Percentiles rank a stretch among this genome's conserved stretches.
Conservation (phyloP, 495 filamentous ascomycete genomes). For the Talaromyces nanjingensis region DNA sequence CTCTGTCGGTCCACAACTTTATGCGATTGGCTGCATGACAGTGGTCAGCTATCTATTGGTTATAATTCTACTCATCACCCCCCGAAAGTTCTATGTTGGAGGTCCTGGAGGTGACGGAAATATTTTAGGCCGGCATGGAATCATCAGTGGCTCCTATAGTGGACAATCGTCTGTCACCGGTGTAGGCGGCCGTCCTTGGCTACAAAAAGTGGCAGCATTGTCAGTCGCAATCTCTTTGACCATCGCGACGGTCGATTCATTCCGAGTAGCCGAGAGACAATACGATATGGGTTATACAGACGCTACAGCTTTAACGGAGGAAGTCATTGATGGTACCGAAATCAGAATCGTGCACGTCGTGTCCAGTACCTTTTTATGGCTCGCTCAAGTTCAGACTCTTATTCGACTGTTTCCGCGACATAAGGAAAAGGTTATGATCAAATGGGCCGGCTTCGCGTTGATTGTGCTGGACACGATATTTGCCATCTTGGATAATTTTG, state of each 20-base stretch:
- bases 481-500: slow-evolving; percentile 79
- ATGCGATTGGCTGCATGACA: slow-evolving; percentile 83
- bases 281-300: slow-evolving; percentile 68
- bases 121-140: slow-evolving; percentile 72
- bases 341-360: slow-evolving; percentile 84
- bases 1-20: slow-evolving; percentile 82
- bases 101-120: slow-evolving; percentile 59
- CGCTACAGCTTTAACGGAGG: slow-evolving; percentile 59
- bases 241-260: slow-evolving; percentile 86
- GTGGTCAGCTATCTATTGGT: slow-evolving; percentile 91
- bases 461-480: slow-evolving; percentile 88
- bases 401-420: slow-evolving; percentile 94
- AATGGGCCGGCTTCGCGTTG: slow-evolving; percentile 92
- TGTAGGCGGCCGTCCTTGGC: slow-evolving; percentile 88
- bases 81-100: slow-evolving; percentile 80
- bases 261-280: slow-evolving; percentile 70
- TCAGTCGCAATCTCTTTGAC: slow-evolving; percentile 87
- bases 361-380: slow-evolving; percentile 92
- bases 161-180: slow-evolving; percentile 66
- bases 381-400: slow-evolving; percentile 93
- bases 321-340: slow-evolving; percentile 74
- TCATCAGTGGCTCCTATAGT: slow-evolving; percentile 68
- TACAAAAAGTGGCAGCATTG: slow-evolving; percentile 90
- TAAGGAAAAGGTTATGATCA: slow-evolving; percentile 96
- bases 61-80: slow-evolving; percentile 89